Conservation (phyloP, 148 eudicot genomes). For the Rhododendron simsii region DNA sequence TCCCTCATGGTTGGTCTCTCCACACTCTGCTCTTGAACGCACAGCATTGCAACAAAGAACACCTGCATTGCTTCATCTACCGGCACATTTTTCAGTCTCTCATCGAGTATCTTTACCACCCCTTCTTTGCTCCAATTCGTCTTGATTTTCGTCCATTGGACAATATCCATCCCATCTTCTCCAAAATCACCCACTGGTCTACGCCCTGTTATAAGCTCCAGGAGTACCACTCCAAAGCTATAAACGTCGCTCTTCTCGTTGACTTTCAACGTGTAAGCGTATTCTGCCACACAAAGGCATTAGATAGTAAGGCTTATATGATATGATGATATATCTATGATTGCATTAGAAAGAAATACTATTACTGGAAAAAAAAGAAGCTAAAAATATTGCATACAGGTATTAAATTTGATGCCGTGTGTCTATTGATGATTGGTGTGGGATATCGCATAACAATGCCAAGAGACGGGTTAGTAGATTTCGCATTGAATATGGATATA, state of each 20-base stretch:
- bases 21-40: constrained; percentile 53
- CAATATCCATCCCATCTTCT: constrained; percentile 59
- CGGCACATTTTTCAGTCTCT: constrained; percentile 38
- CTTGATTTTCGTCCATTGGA: constrained; percentile 50
- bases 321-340: not conserved
- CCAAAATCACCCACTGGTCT: constrained; percentile 56
- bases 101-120: constrained; percentile 44
- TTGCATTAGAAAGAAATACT: not conserved
- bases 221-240: constrained; percentile 52
- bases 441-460: not conserved
- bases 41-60: constrained; percentile 53
- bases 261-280: constrained; percentile 60
- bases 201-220: constrained; percentile 50
- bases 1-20: constrained; percentile 63
- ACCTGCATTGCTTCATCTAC: constrained; percentile 42
- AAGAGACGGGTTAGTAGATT: not conserved
- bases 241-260: constrained; percentile 63
- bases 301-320: not conserved
- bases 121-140: constrained; percentile 46
- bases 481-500: not conserved
- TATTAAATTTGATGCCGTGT: not conserved
- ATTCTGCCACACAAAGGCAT: constrained; percentile 24
- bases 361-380: not conserved
- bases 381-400: not conserved
- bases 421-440: not conserved